Conservation (phyloP, 805 yeast genomes). For the Candida koratica region DNA sequence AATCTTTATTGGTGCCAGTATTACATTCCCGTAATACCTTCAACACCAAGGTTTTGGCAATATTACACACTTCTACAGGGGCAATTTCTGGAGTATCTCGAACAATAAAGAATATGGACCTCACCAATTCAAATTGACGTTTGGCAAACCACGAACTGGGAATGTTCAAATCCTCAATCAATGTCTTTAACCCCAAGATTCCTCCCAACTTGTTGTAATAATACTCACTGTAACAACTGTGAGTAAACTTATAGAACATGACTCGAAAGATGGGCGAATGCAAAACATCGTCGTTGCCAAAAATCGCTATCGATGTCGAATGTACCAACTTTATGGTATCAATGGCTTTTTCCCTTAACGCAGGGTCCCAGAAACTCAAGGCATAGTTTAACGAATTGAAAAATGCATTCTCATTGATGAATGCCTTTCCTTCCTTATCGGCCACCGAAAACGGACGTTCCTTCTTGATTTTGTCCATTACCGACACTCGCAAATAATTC, state of each 20-base stretch:
- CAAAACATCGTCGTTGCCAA: constrained; percentile 58
- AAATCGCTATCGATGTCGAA: constrained; percentile 57
- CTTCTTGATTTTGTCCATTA: constrained; percentile 63
- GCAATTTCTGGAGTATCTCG: constrained; percentile 88
- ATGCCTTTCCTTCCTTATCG: constrained; percentile 74
- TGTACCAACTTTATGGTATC: constrained; percentile 61
- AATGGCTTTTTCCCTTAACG: constrained; percentile 69
- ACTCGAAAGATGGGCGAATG: constrained; percentile 72
- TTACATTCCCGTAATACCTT: constrained; percentile 66
- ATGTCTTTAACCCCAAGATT: constrained; percentile 70
- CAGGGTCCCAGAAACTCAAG: constrained; percentile 67
- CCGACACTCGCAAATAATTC: constrained; percentile 69
- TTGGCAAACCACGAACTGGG: constrained; percentile 71
- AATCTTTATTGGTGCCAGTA: constrained; percentile 52
- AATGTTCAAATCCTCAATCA: constrained; percentile 63
- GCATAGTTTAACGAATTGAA: constrained; percentile 76
- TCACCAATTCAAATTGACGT: constrained; percentile 77
- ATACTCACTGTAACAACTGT: constrained; percentile 85
- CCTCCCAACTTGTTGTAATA: constrained; percentile 89
- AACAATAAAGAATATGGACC: constrained; percentile 84
- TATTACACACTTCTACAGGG: constrained; percentile 69
- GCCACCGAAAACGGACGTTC: constrained; percentile 68
- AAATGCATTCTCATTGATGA: constrained; percentile 64
- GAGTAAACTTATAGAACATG: constrained; percentile 78
- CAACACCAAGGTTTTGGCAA: constrained; percentile 66